phyloP scores from a whole-genome alignment of 345 rosid species.

The Aurinia saxatilis region DNA sequence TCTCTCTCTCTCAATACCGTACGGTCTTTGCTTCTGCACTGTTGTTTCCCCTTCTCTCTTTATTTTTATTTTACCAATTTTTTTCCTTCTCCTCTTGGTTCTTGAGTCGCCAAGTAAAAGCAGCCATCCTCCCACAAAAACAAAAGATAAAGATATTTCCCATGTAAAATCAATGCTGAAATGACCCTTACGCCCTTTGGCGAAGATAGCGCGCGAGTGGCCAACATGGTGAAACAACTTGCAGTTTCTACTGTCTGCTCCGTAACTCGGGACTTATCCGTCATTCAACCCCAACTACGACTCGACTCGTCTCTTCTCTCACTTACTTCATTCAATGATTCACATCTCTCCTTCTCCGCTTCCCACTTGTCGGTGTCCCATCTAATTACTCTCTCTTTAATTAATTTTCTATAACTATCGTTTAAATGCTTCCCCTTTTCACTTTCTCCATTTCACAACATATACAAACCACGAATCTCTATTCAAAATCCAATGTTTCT shows the following conservation, averaged over 20 bases:
- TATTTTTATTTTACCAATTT: not conserved
- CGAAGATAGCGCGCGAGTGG: slow-evolving; percentile 24
- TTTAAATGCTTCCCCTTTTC: too few species aligned
- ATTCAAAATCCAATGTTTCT: too few species aligned
- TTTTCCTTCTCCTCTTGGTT: not conserved
- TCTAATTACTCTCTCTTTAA: too few species aligned
- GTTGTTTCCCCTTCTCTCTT: slow-evolving; percentile 22
- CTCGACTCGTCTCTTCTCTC: not conserved
- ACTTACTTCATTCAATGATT: not conserved
- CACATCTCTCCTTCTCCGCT: not conserved
- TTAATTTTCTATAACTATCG: too few species aligned
- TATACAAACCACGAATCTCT: too few species aligned
- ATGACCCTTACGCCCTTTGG: not conserved
- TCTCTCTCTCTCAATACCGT: slow-evolving; percentile 30
- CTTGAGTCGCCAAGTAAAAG: slow-evolving; percentile 12
- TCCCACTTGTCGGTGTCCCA: not conserved
- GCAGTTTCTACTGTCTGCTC: not conserved
- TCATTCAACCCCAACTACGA: slow-evolving; percentile 3
- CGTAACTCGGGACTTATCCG: slow-evolving; percentile 3
- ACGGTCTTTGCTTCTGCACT: slow-evolving; percentile 27
- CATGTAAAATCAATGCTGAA: not conserved
- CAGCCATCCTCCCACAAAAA: too few species aligned
- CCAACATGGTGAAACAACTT: not conserved
- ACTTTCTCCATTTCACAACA: too few species aligned
- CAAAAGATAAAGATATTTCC: slow-evolving; percentile 14